Conservation (phyloP, 2,329 filamentous ascomycete genomes). For the Colletotrichum liriopes region DNA sequence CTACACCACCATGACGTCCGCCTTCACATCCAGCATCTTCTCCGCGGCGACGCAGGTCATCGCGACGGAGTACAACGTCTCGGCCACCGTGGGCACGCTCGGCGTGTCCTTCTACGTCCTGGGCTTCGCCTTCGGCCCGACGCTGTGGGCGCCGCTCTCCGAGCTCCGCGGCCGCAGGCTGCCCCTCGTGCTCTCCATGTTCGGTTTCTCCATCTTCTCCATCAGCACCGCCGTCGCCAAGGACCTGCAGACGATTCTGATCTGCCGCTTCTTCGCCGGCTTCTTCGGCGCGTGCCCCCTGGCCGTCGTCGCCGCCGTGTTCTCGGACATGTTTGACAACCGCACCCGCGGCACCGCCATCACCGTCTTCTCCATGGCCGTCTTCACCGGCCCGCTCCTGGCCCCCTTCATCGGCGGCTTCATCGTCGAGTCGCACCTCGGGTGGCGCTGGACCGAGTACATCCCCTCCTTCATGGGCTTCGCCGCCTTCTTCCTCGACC, state of each 20-base stretch:
- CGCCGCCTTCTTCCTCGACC: slow-evolving; percentile 70
- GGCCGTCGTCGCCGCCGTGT: slow-evolving; percentile 79
- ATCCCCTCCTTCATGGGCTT: slow-evolving; percentile 75
- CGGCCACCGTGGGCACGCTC: slow-evolving; percentile 73
- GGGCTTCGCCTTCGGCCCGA: slow-evolving; percentile 80
- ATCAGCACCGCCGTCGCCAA: slow-evolving; percentile 76
- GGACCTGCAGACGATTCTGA: slow-evolving; percentile 78
- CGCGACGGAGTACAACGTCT: slow-evolving; percentile 72
- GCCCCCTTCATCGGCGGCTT: slow-evolving; percentile 80
- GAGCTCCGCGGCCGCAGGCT: slow-evolving; percentile 79
- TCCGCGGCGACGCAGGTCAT: slow-evolving; percentile 75
- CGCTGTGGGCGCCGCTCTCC: slow-evolving; percentile 80
- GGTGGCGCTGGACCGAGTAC: slow-evolving; percentile 84
- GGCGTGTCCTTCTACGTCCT: slow-evolving; percentile 81
- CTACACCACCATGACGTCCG: slow-evolving; percentile 79
- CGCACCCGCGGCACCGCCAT: slow-evolving; percentile 72
- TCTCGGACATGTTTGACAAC: slow-evolving; percentile 81
- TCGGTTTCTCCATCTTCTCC: slow-evolving; percentile 79
- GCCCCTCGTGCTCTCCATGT: slow-evolving; percentile 73
- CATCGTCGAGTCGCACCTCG: slow-evolving; percentile 73
- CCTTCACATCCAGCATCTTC: slow-evolving; percentile 84
- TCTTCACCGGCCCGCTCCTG: slow-evolving; percentile 78
- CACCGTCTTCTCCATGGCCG: slow-evolving; percentile 72
- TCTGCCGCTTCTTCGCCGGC: slow-evolving; percentile 82
- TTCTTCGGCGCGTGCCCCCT: slow-evolving; percentile 80